Evolutionary conservation across 2,329 filamentous ascomycete genomes (phyloP).

Genomic region (Dothidotthia symphoricarpi): DNA sequence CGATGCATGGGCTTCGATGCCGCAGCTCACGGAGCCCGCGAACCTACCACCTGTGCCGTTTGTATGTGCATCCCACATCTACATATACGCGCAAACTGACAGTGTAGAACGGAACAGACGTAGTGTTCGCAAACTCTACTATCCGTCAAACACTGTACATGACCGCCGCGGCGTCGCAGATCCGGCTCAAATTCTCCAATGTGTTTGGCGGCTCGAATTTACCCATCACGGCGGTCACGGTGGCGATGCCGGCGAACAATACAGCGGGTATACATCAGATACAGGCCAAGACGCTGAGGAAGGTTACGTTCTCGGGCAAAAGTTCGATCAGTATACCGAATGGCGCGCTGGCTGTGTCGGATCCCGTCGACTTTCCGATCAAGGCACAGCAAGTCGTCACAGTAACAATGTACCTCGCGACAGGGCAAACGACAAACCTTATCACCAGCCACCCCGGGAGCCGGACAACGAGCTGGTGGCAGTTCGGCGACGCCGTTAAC

Average conservation of each 20-base stretch:
- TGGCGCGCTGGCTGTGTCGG: constrained; percentile 60
- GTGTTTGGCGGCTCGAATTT: constrained; percentile 62
- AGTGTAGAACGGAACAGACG: constrained; percentile 51
- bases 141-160: constrained; percentile 65
- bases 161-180: constrained; percentile 55
- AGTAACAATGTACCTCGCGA: constrained; percentile 58
- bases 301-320: constrained; percentile 59
- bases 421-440: constrained; percentile 56
- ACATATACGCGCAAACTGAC: background rate
- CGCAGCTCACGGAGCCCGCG: constrained; percentile 60
- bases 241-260: constrained; percentile 57
- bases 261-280: constrained; percentile 56
- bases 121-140: constrained; percentile 62
- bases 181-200: constrained; percentile 65
- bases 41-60: constrained; percentile 63
- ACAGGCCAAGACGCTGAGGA: constrained; percentile 52
- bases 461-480: constrained; percentile 61
- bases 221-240: constrained; percentile 58
- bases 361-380: constrained; percentile 58
- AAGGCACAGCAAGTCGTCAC: constrained; percentile 54
- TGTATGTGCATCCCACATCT: constrained; percentile 16
- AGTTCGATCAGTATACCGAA: constrained; percentile 53
- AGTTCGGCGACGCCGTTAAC: constrained; percentile 56
- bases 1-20: constrained; percentile 65
- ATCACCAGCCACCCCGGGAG: constrained; percentile 67